Percentiles rank a stretch among this genome's conserved stretches.
These are phyloP conservation scores for Mucuna pruriens DNA, from an alignment of 306 rosid species.

Conservation along the genomic window DNA sequence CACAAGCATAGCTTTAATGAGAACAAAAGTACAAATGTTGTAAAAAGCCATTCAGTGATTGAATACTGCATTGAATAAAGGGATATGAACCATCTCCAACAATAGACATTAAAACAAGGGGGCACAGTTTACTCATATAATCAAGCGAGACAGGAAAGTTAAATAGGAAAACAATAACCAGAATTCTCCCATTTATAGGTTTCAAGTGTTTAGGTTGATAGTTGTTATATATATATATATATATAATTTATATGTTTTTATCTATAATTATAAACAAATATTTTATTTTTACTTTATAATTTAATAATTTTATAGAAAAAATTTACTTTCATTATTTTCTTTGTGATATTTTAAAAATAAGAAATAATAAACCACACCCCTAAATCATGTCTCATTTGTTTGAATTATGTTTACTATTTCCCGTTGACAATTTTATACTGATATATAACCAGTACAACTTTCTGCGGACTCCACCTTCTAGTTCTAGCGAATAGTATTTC, in stretches of 20 bases:
- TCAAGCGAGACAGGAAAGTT: neutral
- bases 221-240: neutral
- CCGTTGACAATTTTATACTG: neutral
- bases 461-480: neutral
- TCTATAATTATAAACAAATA: neutral
- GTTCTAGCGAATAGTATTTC: neutral
- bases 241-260: neutral
- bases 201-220: neutral
- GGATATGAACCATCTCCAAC: constrained; percentile 10
- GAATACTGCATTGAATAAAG: constrained; percentile 29
- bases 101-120: neutral
- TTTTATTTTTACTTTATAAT: neutral
- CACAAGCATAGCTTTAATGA: constrained; percentile 2
- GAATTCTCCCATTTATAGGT: neutral
- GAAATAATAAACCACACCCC: neutral
- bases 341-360: neutral
- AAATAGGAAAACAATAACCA: neutral
- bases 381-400: neutral
- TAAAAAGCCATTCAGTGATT: neutral
- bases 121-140: neutral
- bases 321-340: neutral
- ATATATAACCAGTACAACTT: neutral
- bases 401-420: neutral
- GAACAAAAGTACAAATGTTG: constrained; percentile 3
- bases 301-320: neutral